Base-by-base conservation (phyloP, 169 alveolate genomes). In the Perkinsus chesapeaki region DNA sequence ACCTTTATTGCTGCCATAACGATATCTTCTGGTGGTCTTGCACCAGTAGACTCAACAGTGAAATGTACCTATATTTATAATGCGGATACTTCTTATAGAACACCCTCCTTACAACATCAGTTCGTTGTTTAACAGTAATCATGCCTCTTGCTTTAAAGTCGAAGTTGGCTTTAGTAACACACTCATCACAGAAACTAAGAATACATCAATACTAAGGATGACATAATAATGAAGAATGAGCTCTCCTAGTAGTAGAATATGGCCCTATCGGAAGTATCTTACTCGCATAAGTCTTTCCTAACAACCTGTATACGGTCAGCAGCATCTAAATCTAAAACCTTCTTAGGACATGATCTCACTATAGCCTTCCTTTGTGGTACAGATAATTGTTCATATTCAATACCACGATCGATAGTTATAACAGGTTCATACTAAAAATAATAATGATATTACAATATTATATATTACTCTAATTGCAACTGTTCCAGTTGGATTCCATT, bases 401-500 rank as follows among this genome's bases (percentile, higher is more conserved):
- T 60, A 1, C 37, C 82, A 20, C 82, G 12, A 60, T 60, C 82
- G 12, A 60, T 60, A 1, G 82, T 60, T 60, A 60, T 60, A 27
- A 60, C 82, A 60, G 82, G 82, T 34, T 60, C 82, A 23, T 60
- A 60, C 82, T 60, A 60, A 60, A 1, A 16, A 60, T 23, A 16
- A 60, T 60, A 60, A 0, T 60, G 27, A 12, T 60, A 7, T 60
- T 16, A 9, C 12, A 12, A 16, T 1, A 60, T 20, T 5, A 7
- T 1, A 20, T 23, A 60, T 60, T 60, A 60, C 82, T 60, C 82
- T 7, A 34, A 60, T 60, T 1, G 82, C 82, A 60, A 60, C 96
- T 19, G 97, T 96, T 39, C 96, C 95, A 0, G 96, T 98, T 0
- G 98, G 98, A 43, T 96, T 94, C 98, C 98, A 97, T 93, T 97